A percentile compares a stretch with the other conserved stretches of the same genome.
Evolutionary conservation across 768 basidiomycete genomes (phyloP).

Genomic region (Antrodiella citrinella): DNA sequence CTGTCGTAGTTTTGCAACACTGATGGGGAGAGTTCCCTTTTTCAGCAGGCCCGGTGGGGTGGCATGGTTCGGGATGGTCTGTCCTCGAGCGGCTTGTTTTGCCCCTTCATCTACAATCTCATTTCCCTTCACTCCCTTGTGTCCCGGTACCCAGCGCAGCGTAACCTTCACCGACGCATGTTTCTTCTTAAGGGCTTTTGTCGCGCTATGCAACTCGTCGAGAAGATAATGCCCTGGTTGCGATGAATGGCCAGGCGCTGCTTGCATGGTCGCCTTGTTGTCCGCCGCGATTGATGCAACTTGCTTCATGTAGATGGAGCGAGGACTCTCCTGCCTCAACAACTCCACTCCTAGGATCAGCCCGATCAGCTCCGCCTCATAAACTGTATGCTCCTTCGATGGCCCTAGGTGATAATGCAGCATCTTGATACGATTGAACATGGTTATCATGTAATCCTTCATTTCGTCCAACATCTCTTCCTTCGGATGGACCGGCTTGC

Average conservation of each 20-base stretch:
- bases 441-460: too few species aligned
- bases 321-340: slow-evolving; percentile 11
- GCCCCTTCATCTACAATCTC: slow-evolving; percentile 15
- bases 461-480: too few species aligned
- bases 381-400: slow-evolving; percentile 18
- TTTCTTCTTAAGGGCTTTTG: neutral
- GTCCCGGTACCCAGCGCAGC: slow-evolving; percentile 16
- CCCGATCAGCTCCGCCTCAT: slow-evolving; percentile 24
- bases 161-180: neutral
- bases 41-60: neutral
- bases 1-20: too few species aligned
- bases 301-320: neutral
- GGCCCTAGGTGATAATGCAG: slow-evolving; percentile 17
- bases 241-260: neutral
- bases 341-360: slow-evolving; percentile 20
- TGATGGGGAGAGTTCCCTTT: too few species aligned
- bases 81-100: slow-evolving; percentile 11
- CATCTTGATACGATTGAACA: too few species aligned
- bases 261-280: slow-evolving; percentile 6
- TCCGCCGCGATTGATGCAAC: neutral
- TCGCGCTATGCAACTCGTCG: neutral
- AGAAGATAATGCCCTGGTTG: too few species aligned
- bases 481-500: too few species aligned
- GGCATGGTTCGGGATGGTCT: neutral
- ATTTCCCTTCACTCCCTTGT: slow-evolving; percentile 14